A percentile compares a stretch with the other conserved stretches of the same genome.
Evolutionary conservation across 345 rosid species (phyloP).

Genomic region (Eucalyptus pumila): DNA sequence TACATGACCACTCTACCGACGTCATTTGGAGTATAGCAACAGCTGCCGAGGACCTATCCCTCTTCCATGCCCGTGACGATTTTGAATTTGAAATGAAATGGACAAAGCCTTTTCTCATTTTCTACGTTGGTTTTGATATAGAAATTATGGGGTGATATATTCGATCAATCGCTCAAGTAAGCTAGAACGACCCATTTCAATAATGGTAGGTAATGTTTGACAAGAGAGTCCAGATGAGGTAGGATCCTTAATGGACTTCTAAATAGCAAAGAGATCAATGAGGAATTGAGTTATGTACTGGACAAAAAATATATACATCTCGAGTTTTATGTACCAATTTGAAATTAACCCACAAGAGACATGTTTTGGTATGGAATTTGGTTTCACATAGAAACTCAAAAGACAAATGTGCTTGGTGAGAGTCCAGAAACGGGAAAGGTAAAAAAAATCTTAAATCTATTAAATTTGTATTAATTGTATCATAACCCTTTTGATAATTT

Average conservation of each 20-base stretch:
- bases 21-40: background rate
- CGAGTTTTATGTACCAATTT: background rate
- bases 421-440: too few species aligned
- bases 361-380: background rate
- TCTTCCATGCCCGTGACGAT: background rate
- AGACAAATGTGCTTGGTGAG: background rate
- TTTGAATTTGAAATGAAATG: background rate
- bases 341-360: background rate
- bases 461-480: too few species aligned
- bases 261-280: background rate
- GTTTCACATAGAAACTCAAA: background rate
- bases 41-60: background rate
- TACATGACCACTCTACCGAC: background rate
- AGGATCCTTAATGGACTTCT: background rate
- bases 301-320: background rate
- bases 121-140: background rate
- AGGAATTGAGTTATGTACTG: background rate
- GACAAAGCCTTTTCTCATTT: background rate
- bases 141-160: background rate
- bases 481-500: too few species aligned
- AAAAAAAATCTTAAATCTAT: too few species aligned
- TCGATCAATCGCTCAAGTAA: background rate
- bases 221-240: background rate
- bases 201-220: background rate
- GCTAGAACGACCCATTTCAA: background rate